Evolutionary conservation across 257 asterid genomes (phyloP), one percentile per base, ranked within the genome.

Genomic region (Buddleja alternifolia): DNA sequence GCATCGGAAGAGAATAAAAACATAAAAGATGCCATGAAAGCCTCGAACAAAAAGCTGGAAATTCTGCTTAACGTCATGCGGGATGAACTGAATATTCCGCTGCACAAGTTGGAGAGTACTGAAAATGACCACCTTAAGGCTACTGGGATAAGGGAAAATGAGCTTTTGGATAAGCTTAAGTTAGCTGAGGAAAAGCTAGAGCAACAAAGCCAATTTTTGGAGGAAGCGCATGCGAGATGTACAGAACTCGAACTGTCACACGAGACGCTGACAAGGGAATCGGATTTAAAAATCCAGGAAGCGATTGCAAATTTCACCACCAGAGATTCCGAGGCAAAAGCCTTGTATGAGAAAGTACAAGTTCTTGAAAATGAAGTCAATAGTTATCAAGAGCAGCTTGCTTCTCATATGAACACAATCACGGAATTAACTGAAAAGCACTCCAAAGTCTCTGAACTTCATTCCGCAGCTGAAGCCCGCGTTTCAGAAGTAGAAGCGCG

Each of bases 111-210:
- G n/a, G n/a, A n/a, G n/a, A n/a, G n/a, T n/a, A n/a, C n/a, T n/a
- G n/a, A n/a, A n/a, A n/a, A n/a, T n/a, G n/a, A n/a, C n/a, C n/a
- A n/a, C n/a, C n/a, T n/a, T 21, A 79, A 67, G 68, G 83, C 78
- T 71, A 75, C 90, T 62, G 88, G 71, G 19, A 57, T 71, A 69
- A 90, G 80, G 72, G 95, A 93, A 63, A 68, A 73, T 37, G 87
- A 80, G 69, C 76, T 80, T 41, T 61, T 69, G 62, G 88, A 81
- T 78, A 88, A 87, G 85, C 96, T 90, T 11, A 88, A 85, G 81
- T 74, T 80, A 59, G 88, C 90, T 0, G 96, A 93, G 78, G 95
- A 88, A 69, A 84, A 83, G 78, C 79, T 88, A 5, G 90, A 85
- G 78, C 79, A 79, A 69, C 88, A 86, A 57, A 84, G 79, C 59